Conservation (phyloP, 2,329 filamentous ascomycete species). For the Aureobasidium sp. region DNA sequence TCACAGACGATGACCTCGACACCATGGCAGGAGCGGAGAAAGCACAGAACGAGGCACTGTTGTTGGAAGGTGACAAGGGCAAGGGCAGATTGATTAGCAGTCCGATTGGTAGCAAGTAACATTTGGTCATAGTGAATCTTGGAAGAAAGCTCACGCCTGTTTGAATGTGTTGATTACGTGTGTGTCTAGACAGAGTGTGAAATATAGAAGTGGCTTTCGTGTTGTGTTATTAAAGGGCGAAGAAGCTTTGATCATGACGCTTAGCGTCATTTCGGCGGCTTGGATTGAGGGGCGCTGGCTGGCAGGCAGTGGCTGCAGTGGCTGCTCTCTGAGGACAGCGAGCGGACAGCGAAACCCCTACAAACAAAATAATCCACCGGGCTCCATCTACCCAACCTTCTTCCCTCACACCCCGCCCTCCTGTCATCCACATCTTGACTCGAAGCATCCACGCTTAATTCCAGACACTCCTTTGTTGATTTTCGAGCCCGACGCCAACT, state of each 20-base stretch:
- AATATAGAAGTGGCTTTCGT: neutral
- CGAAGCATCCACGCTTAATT: neutral
- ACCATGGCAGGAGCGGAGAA: slow-evolving; percentile 8
- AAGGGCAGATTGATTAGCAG: slow-evolving; percentile 18
- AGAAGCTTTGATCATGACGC: neutral
- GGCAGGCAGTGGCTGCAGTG: neutral
- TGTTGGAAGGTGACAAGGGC: slow-evolving; percentile 17
- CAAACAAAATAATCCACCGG: slow-evolving; percentile 8
- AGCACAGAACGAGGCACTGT: slow-evolving; percentile 9
- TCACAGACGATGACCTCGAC: slow-evolving; percentile 36
- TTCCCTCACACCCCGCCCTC: neutral
- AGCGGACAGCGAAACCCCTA: neutral
- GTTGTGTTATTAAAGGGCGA: slow-evolving; percentile 1
- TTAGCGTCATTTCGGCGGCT: slow-evolving; percentile 5
- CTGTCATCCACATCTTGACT: neutral
- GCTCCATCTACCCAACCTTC: neutral
- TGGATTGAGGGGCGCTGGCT: neutral
- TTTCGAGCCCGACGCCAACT: neutral
- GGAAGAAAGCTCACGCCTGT: slow-evolving; percentile 6
- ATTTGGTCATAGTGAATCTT: slow-evolving; percentile 15
- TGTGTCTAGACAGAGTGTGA: neutral
- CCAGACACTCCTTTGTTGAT: slow-evolving; percentile 8
- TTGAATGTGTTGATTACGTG: neutral
- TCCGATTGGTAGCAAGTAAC: slow-evolving; percentile 12
- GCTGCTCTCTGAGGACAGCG: neutral